Base-by-base conservation (phyloP, 148 eudicot species). In the Persicaria tinctoria region DNA sequence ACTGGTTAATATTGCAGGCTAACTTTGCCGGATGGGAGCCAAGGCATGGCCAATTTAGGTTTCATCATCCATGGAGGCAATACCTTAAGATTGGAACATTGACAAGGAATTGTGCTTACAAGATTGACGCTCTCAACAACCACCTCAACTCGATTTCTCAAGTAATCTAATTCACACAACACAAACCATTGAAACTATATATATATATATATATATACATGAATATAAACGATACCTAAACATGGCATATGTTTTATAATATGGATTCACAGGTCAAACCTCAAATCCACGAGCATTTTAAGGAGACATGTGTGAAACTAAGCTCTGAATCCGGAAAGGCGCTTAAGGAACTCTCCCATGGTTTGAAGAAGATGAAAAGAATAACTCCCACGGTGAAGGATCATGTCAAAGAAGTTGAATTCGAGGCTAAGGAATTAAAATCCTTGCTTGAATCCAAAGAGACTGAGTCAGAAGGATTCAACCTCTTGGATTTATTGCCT, bases 1-100 rank as follows among this genome's bases (percentile, higher is more conserved):
- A 0, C 27, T 23, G 27, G 0, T 23, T 23, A 23, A 23, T 23
- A 23, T 23, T 23, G 27, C 27, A 83, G 83, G 79, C 79, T 57
- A 81, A 83, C 57, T 80, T 80, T 5, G 86, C 86, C 5, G 51
- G 69, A 69, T 83, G 86, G 86, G 86, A 83, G 79, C 86, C 86
- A 57, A 38, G 79, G 41, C 86, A 80, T 70, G 79, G 83, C 4
- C 66, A 75, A 17, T 80, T 83, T 13, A 80, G 59, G 51, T 80
- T 64, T 64, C 79, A 68, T 1, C 86, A 80, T 73, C 86, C 86
- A 57, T 83, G 83, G 81, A 73, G 64, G 48, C 82, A 80, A 73
- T 80, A 81, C 60, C 86, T 76, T 5, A 80, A 80, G 63, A 62
- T 83, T 32, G 83, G 83, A 70, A 56, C 77, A 20, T 32, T 78